phyloP scores from a whole-genome alignment of 1,284 basidiomycete species.

The Tylopilus sp. region DNA sequence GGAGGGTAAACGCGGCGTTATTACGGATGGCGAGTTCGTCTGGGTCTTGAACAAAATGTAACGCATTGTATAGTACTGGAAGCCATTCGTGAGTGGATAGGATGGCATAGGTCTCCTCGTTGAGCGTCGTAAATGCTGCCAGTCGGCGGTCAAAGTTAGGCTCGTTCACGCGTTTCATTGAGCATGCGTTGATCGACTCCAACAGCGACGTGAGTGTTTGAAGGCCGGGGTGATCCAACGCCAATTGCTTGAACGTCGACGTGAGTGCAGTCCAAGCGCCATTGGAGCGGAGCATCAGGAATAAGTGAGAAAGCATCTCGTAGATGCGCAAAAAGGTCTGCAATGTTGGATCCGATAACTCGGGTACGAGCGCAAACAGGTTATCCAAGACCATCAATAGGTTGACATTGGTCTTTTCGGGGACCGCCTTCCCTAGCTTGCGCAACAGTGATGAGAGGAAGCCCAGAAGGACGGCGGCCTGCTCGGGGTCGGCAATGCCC shows the following conservation, averaged over 20 bases:
- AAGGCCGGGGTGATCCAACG: slow-evolving; percentile 62
- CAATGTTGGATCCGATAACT: slow-evolving; percentile 65
- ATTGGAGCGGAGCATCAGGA: slow-evolving; percentile 80
- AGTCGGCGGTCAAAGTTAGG: slow-evolving; percentile 94
- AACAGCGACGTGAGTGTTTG: slow-evolving; percentile 65
- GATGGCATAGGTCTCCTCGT: slow-evolving; percentile 66
- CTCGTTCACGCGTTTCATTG: slow-evolving; percentile 86
- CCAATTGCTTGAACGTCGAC: slow-evolving; percentile 71
- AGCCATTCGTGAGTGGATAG: slow-evolving; percentile 80
- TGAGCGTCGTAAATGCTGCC: slow-evolving; percentile 81
- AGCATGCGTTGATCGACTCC: slow-evolving; percentile 88
- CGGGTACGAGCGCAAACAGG: slow-evolving; percentile 81
- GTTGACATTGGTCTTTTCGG: slow-evolving; percentile 91
- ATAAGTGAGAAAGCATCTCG: slow-evolving; percentile 77
- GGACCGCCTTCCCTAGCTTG: slow-evolving; percentile 80
- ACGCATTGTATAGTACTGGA: slow-evolving; percentile 86
- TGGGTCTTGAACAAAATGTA: slow-evolving; percentile 91
- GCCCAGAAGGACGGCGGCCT: slow-evolving; percentile 81
- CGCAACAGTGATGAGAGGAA: slow-evolving; percentile 88
- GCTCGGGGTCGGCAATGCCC: slow-evolving; percentile 72
- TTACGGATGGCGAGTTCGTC: slow-evolving; percentile 91
- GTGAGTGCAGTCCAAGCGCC: slow-evolving; percentile 77
- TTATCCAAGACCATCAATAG: slow-evolving; percentile 83
- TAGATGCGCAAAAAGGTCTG: slow-evolving; percentile 69
- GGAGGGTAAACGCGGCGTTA: slow-evolving; percentile 83